Evolutionary conservation across 768 basidiomycete species (phyloP), one percentile per base, ranked within the genome.

Genomic region (Hypholoma fasciculare): DNA sequence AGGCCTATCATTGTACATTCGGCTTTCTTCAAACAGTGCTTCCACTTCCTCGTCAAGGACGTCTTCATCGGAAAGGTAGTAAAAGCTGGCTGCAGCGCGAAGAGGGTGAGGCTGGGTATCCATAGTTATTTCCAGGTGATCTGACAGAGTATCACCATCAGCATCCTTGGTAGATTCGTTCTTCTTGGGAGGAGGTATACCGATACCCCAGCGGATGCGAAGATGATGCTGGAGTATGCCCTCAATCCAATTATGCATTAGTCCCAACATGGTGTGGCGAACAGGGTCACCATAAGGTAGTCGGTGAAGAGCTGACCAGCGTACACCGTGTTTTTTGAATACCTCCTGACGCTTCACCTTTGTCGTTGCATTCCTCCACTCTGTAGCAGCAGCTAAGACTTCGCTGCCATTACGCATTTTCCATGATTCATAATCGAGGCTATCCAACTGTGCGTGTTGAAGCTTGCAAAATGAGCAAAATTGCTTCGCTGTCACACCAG

Each of bases 191-290:
- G 39, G 23, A 7, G 11, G 4, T 12, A 38, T 38, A 9, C 52
- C 39, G 7, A 43, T 17, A 7, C 53, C 42, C 40, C 44, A 44
- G 23, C 14, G 30, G n/a, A 30, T 7, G 8, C 53, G 42, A 11
- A 19, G 23, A 54, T 44, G 40, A 14, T 47, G 26, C 17, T 67
- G 40, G 19, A 68, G 57, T 26, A 69, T 27, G 8, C 64, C 68
- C 58, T 69, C 65, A 9, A 65, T 48, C 66, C 68, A 69, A 55
- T 67, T 69, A 39, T 69, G 68, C 66, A 69, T 65, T 2, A 63
- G 13, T 4, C 68, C 68, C 40, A 69, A 62, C 4, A 67, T 20
- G 1, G 64, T 65, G 46, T 69, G 66, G 2, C 46, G 27, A 17
- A 69, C 66, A 43, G 65, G 62, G 59, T 69, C 66, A 20, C 62